Evolutionary conservation across 1,139 yeast species (phyloP).

Genomic region (Maudiozyma humilis): DNA sequence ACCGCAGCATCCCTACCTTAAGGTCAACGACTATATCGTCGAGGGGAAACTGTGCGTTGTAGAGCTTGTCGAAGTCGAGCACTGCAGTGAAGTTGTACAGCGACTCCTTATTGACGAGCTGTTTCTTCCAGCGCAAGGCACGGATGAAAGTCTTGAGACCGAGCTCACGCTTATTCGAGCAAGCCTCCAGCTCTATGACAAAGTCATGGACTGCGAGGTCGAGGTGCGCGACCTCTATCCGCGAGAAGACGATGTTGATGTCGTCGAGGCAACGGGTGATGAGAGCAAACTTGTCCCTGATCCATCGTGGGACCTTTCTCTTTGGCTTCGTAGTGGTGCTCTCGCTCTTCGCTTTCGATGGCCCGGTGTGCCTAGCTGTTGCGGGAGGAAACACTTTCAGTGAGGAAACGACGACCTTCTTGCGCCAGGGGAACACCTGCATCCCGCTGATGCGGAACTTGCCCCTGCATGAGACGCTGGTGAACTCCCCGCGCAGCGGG

Average conservation of each 20-base stretch:
- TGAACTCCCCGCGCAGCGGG: slow-evolving; percentile 17
- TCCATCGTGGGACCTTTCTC: slow-evolving; percentile 7
- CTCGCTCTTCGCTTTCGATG: slow-evolving; percentile 1
- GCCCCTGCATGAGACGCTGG: slow-evolving; percentile 11
- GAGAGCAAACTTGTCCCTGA: not conserved
- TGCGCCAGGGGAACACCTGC: slow-evolving; percentile 15
- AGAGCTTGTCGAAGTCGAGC: slow-evolving; percentile 4
- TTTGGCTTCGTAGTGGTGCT: not conserved
- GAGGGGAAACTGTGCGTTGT: slow-evolving; percentile 4
- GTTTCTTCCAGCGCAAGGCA: slow-evolving; percentile 10
- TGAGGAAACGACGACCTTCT: slow-evolving; percentile 14
- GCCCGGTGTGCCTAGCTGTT: too few relatives aligned
- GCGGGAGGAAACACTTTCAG: slow-evolving; percentile 5
- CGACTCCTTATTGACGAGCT: slow-evolving; percentile 14
- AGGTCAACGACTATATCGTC: slow-evolving; percentile 7
- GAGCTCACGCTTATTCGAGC: slow-evolving; percentile 2
- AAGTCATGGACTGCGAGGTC: slow-evolving; percentile 6
- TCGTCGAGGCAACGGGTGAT: slow-evolving; percentile 7
- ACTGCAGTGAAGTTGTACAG: slow-evolving; percentile 7
- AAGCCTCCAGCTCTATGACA: slow-evolving; percentile 1
- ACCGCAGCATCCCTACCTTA: slow-evolving; percentile 10
- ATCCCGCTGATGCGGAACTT: slow-evolving; percentile 15
- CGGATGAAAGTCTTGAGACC: slow-evolving; percentile 9
- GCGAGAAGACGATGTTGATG: slow-evolving; percentile 8
- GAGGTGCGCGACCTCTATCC: slow-evolving; percentile 5